phyloP scores from a whole-genome alignment of 345 rosid genomes.

The Linum trigynum region DNA sequence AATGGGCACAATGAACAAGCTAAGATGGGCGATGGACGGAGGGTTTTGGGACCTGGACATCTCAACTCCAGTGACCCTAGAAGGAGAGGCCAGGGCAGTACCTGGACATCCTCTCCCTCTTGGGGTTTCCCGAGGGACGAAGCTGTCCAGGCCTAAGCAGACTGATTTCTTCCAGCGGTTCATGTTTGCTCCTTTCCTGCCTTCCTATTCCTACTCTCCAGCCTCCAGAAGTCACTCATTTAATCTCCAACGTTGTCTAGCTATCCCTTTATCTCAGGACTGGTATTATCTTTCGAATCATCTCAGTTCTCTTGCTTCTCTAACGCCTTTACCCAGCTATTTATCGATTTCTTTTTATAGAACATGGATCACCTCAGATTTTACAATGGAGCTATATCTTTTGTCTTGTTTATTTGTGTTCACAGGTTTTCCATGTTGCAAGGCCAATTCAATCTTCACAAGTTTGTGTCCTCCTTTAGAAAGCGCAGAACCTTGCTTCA shows the following conservation, averaged over 20 bases:
- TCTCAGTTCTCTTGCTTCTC: no score
- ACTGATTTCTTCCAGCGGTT: slow-evolving; percentile 83
- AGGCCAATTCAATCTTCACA: slow-evolving; percentile 72
- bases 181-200: slow-evolving; percentile 62
- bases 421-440: slow-evolving; percentile 59
- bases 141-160: slow-evolving; percentile 66
- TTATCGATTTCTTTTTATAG: not conserved
- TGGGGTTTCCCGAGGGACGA: slow-evolving; percentile 69
- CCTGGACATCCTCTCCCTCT: slow-evolving; percentile 58
- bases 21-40: slow-evolving; percentile 75
- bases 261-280: slow-evolving; percentile 47
- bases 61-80: slow-evolving; percentile 70
- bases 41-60: slow-evolving; percentile 73
- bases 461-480: slow-evolving; percentile 45
- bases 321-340: no score
- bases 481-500: slow-evolving; percentile 16
- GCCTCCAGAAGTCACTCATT: slow-evolving; percentile 24
- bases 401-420: not conserved
- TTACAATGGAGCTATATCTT: no score
- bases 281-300: slow-evolving; percentile 34
- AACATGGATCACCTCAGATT: not conserved
- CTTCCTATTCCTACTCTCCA: slow-evolving; percentile 40
- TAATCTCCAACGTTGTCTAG: slow-evolving; percentile 55
- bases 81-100: slow-evolving; percentile 60
- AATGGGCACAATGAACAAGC: slow-evolving; percentile 46